Conservation (phyloP, 2,329 filamentous ascomycete species). For the Pseudogymnoascus sp. region DNA sequence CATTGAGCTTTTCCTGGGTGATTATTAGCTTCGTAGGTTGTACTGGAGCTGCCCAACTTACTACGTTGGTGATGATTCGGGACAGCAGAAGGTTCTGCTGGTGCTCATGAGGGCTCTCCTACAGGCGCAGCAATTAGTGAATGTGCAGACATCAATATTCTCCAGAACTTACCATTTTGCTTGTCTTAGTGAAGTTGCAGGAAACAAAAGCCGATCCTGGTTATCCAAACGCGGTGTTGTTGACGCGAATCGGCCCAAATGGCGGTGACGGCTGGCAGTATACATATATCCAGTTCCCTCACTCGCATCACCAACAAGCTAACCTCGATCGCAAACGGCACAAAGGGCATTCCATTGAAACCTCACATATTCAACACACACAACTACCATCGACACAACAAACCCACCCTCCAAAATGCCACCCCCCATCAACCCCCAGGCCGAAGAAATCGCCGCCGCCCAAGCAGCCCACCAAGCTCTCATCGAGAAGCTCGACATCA, state of each 20-base stretch:
- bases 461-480: conserved; percentile 73
- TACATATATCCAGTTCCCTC: conserved; percentile 1
- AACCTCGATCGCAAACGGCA: not conserved
- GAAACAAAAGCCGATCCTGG: not conserved
- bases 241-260: conserved; percentile 11
- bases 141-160: not conserved
- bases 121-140: not conserved
- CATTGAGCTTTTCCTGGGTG: conserved; percentile 86
- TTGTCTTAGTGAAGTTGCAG: not conserved
- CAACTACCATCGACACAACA: not conserved
- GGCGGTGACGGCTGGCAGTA: conserved; percentile 11
- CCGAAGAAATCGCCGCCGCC: conserved; percentile 38
- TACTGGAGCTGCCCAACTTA: conserved; percentile 39
- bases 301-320: not conserved
- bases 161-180: conserved; percentile 15
- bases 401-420: not conserved
- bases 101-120: conserved; percentile 96
- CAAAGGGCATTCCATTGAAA: not conserved
- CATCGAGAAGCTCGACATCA: conserved; percentile 86
- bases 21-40: conserved; percentile 11
- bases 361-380: conserved; percentile 3
- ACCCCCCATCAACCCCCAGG: not conserved
- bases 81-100: conserved; percentile 90
- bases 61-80: conserved; percentile 94
- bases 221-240: conserved; percentile 11